These are phyloP conservation scores for Paecilomyces fulvus DNA, from an alignment of 2,329 filamentous ascomycete genomes.

Conservation along the genomic window DNA sequence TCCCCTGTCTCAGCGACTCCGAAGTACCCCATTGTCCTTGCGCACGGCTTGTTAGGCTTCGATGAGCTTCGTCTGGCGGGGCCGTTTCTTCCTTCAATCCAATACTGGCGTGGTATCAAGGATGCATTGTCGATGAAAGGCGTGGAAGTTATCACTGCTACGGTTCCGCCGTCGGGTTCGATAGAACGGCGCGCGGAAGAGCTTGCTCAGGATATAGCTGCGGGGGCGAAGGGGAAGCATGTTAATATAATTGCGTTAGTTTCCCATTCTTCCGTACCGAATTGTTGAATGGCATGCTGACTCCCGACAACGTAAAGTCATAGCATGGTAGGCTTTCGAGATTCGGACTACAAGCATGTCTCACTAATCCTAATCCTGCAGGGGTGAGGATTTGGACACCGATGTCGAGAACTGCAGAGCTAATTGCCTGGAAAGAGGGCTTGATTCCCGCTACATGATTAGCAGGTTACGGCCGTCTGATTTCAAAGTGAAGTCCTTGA, in stretches of 20 bases:
- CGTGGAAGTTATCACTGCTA: conserved; percentile 53
- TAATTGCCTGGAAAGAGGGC: conserved; percentile 38
- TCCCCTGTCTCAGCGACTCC: conserved; percentile 26
- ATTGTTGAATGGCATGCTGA: neutral
- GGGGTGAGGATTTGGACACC: conserved; percentile 22
- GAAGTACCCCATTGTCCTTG: conserved; percentile 53
- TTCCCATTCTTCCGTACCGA: neutral
- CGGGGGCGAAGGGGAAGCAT: conserved; percentile 46
- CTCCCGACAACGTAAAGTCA: conserved; percentile 24
- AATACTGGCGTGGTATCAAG: conserved; percentile 58
- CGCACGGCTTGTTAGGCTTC: conserved; percentile 59
- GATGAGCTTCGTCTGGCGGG: conserved; percentile 52
- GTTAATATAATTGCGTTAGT: conserved; percentile 59
- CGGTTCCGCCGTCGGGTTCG: conserved; percentile 51
- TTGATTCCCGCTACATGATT: conserved; percentile 58
- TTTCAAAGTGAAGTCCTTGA: conserved; percentile 67
- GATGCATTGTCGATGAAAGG: conserved; percentile 49
- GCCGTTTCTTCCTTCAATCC: conserved; percentile 46
- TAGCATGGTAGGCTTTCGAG: conserved; percentile 36
- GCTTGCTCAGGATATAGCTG: conserved; percentile 45
- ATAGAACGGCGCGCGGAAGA: conserved; percentile 51
- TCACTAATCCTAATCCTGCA: conserved; percentile 8
- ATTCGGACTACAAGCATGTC: neutral
- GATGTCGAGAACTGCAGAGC: neutral
- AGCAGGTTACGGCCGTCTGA: conserved; percentile 49